Conservation (phyloP, 75 land plant genomes). For the Isoetes taiwanensis region DNA sequence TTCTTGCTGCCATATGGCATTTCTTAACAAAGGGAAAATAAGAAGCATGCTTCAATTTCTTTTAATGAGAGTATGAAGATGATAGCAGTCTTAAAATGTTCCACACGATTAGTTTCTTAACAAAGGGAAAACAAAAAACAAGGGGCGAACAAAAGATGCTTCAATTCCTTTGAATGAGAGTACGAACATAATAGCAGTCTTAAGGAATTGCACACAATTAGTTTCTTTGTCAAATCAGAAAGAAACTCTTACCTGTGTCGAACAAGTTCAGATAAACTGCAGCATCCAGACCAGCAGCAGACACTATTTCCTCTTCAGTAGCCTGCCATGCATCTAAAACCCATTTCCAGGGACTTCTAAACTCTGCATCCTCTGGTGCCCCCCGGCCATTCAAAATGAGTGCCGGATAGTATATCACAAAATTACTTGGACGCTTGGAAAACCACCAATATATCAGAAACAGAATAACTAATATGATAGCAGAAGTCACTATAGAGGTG, state of each 20-base stretch:
- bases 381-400: conserved; percentile 40
- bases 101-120: too few species aligned
- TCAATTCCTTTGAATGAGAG: background rate
- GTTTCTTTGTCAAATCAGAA: background rate
- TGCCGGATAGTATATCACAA: conserved; percentile 58
- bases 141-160: background rate
- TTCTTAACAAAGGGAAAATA: background rate
- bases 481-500: conserved; percentile 74
- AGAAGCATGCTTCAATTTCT: conserved; percentile 4
- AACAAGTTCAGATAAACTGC: conserved; percentile 24
- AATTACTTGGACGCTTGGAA: conserved; percentile 40
- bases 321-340: conserved; percentile 12
- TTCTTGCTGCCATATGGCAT: background rate
- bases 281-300: conserved; percentile 21
- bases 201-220: background rate
- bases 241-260: conserved; percentile 15
- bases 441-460: conserved; percentile 46
- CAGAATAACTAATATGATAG: conserved; percentile 53
- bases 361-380: background rate
- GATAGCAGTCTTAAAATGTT: too few species aligned
- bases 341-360: conserved; percentile 11
- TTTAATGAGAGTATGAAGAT: background rate
- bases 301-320: conserved; percentile 12
- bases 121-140: background rate
- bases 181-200: background rate